A percentile compares a stretch with the other conserved stretches of the same genome.
Conservation (phyloP, 345 rosid genomes). For the Melastoma malabathricum region DNA sequence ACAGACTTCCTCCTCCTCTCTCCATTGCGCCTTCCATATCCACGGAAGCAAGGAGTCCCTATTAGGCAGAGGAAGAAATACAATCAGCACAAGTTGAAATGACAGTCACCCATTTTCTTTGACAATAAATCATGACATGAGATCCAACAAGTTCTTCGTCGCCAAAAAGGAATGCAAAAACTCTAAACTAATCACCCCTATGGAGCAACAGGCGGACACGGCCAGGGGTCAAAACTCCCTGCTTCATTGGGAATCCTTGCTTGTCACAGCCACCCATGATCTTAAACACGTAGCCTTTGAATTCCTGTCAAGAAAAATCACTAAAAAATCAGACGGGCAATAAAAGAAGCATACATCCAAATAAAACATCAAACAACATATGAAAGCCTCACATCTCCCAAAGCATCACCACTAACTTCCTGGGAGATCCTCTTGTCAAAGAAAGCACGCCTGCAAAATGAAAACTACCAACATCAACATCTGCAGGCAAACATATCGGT, state of each 20-base stretch:
- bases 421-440: slow-evolving; percentile 82
- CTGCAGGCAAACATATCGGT: too few species aligned
- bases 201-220: slow-evolving; percentile 80
- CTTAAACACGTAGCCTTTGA: slow-evolving; percentile 74
- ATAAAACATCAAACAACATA: not conserved
- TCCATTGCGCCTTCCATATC: slow-evolving; percentile 64
- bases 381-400: slow-evolving; percentile 45
- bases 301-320: slow-evolving; percentile 30
- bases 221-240: slow-evolving; percentile 74
- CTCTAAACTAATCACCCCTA: slow-evolving; percentile 25
- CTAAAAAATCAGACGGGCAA: not conserved
- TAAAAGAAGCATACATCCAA: not conserved
- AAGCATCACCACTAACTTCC: slow-evolving; percentile 69
- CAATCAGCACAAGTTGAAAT: not conserved
- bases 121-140: too few species aligned
- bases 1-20: slow-evolving; percentile 85
- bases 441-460: slow-evolving; percentile 45
- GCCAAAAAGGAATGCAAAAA: too few species aligned
- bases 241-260: slow-evolving; percentile 91
- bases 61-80: not conserved
- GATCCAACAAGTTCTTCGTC: too few species aligned
- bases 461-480: not conserved
- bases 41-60: slow-evolving; percentile 84
- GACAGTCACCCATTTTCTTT: too few species aligned
- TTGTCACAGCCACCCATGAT: slow-evolving; percentile 92